Conservation (phyloP, 2,329 filamentous ascomycete species). For the Xylariaceae sp. region DNA sequence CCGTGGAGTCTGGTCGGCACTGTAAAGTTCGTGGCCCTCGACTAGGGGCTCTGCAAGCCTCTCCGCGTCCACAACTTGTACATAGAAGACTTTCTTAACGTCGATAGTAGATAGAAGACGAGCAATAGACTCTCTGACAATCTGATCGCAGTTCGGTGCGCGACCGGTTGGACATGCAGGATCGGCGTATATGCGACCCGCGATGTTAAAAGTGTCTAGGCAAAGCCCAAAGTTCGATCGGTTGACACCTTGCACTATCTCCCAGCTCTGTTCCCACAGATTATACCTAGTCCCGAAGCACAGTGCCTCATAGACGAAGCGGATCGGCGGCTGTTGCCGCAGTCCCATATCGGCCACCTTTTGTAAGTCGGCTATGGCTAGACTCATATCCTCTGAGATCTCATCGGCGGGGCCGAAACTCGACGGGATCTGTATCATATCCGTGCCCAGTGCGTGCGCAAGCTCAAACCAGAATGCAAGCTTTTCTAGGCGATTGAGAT, state of each 20-base stretch:
- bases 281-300: slow-evolving; percentile 69
- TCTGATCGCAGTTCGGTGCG: slow-evolving; percentile 52
- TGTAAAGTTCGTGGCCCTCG: slow-evolving; percentile 56
- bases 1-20: slow-evolving; percentile 54
- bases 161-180: slow-evolving; percentile 53
- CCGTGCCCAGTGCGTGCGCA: slow-evolving; percentile 61
- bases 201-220: slow-evolving; percentile 77
- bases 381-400: slow-evolving; percentile 45
- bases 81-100: slow-evolving; percentile 66
- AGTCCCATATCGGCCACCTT: slow-evolving; percentile 67
- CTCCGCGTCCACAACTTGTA: slow-evolving; percentile 76
- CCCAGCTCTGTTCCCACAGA: slow-evolving; percentile 71
- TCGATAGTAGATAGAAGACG: slow-evolving; percentile 56
- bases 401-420: slow-evolving; percentile 58
- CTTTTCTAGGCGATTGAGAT: slow-evolving; percentile 57
- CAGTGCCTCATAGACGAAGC: slow-evolving; percentile 72
- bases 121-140: slow-evolving; percentile 52
- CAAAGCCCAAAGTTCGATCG: slow-evolving; percentile 72
- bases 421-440: slow-evolving; percentile 72
- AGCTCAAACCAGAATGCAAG: slow-evolving; percentile 69
- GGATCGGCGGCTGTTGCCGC: slow-evolving; percentile 52
- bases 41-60: slow-evolving; percentile 56
- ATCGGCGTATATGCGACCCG: slow-evolving; percentile 68
- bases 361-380: slow-evolving; percentile 61
- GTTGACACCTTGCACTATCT: slow-evolving; percentile 63